A percentile compares a stretch with the other conserved stretches of the same genome.
Evolutionary conservation across 768 basidiomycete genomes (phyloP).

Genomic region (Rhodotorula taiwanensis): DNA sequence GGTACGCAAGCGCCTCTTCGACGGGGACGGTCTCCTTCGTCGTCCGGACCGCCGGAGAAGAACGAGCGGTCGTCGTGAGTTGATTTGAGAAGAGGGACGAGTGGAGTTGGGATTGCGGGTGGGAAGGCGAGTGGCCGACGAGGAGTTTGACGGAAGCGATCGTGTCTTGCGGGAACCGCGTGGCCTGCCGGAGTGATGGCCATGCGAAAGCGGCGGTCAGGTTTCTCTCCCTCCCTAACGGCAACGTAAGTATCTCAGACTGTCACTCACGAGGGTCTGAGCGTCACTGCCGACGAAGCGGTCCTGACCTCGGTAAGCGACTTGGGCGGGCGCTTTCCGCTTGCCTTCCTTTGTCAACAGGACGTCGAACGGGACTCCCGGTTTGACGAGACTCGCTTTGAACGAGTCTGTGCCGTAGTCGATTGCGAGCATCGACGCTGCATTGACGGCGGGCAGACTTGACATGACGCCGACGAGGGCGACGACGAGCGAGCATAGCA

Average conservation of each 20-base stretch:
- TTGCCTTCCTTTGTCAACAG: slow-evolving; percentile 95
- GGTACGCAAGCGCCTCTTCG: slow-evolving; percentile 91
- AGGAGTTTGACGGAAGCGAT: slow-evolving; percentile 80
- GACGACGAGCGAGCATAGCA: background rate
- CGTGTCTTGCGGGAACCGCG: slow-evolving; percentile 80
- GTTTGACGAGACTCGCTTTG: slow-evolving; percentile 91
- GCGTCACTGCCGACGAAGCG: slow-evolving; percentile 85
- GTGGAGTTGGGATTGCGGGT: slow-evolving; percentile 29
- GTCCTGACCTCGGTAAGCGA: slow-evolving; percentile 83
- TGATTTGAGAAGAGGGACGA: slow-evolving; percentile 12
- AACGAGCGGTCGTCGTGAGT: slow-evolving; percentile 50
- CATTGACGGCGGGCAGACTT: slow-evolving; percentile 3
- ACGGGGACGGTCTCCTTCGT: slow-evolving; percentile 10
- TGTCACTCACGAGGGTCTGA: slow-evolving; percentile 53
- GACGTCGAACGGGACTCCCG: slow-evolving; percentile 90
- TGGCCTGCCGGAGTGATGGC: slow-evolving; percentile 59
- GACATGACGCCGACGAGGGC: background rate
- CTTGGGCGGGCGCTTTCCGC: slow-evolving; percentile 81
- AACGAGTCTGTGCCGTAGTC: slow-evolving; percentile 99
- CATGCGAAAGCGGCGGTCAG: background rate
- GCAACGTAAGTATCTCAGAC: too few species aligned
- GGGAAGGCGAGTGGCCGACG: slow-evolving; percentile 44
- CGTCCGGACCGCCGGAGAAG: slow-evolving; percentile 49
- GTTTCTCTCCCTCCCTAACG: too few species aligned
- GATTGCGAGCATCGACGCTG: slow-evolving; percentile 68